Conservation (phyloP, 2,329 filamentous ascomycete genomes). For the Domatiomyces catenatus region DNA sequence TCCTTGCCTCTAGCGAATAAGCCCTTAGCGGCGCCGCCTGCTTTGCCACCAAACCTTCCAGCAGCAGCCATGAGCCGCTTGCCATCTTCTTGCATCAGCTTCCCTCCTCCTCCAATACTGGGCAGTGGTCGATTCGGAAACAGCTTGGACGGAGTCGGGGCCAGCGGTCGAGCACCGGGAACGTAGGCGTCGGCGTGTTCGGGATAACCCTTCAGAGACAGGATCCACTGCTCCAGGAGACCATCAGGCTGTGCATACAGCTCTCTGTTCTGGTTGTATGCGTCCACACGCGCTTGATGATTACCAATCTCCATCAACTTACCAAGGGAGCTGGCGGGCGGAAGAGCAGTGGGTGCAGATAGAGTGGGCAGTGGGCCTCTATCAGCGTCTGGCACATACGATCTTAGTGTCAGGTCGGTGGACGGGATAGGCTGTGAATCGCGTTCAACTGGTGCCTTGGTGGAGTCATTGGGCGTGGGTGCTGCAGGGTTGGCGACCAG, state of each 20-base stretch:
- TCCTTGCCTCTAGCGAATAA: slow-evolving; percentile 80
- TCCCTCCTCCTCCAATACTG: slow-evolving; percentile 18
- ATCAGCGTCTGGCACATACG: neutral
- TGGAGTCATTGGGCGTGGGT: too few species aligned
- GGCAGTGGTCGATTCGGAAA: slow-evolving; percentile 1
- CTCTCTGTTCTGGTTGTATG: slow-evolving; percentile 56
- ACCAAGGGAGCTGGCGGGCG: slow-evolving; percentile 39
- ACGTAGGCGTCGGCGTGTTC: slow-evolving; percentile 34
- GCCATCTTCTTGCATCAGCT: slow-evolving; percentile 63
- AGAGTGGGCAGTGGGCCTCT: neutral
- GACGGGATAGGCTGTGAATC: neutral
- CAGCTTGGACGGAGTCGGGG: slow-evolving; percentile 1
- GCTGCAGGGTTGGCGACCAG: neutral
- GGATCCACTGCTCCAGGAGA: slow-evolving; percentile 51
- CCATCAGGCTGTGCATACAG: slow-evolving; percentile 59
- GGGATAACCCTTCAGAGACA: slow-evolving; percentile 29
- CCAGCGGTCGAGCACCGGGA: too few species aligned
- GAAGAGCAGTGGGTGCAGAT: neutral
- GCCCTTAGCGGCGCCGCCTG: slow-evolving; percentile 72
- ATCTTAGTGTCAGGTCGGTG: neutral
- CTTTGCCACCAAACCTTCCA: slow-evolving; percentile 52
- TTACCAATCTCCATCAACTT: slow-evolving; percentile 60
- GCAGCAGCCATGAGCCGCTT: slow-evolving; percentile 81
- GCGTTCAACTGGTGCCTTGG: neutral
- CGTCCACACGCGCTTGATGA: slow-evolving; percentile 52